These are phyloP conservation scores for Penstemon eatonii DNA, from an alignment of 257 asterid genomes.

Conservation along the genomic window DNA sequence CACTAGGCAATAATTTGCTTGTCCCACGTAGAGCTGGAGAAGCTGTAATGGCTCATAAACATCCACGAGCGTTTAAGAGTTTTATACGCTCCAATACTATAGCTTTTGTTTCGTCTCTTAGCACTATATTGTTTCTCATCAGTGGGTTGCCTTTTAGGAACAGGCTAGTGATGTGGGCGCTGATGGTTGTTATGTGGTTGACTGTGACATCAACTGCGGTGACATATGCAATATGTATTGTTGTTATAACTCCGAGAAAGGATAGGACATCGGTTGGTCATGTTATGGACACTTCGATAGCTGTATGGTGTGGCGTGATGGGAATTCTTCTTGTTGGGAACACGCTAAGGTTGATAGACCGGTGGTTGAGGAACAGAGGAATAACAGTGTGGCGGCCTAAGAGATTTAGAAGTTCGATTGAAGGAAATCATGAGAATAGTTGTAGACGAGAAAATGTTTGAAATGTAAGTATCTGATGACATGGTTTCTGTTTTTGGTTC, in stretches of 20 bases:
- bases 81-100: slow-evolving; percentile 35
- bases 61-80: slow-evolving; percentile 12
- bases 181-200: slow-evolving; percentile 42
- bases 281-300: slow-evolving; percentile 18
- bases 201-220: slow-evolving; percentile 29
- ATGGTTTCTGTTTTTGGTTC: too few species aligned
- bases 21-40: slow-evolving; percentile 31
- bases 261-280: slow-evolving; percentile 9
- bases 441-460: too few species aligned
- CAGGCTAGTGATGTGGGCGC: slow-evolving; percentile 29
- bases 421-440: background rate
- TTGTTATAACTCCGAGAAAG: slow-evolving; percentile 27
- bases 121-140: slow-evolving; percentile 37
- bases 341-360: slow-evolving; percentile 21
- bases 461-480: too few species aligned
- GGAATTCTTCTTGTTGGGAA: slow-evolving; percentile 32
- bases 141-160: slow-evolving; percentile 40
- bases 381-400: background rate
- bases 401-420: background rate
- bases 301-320: slow-evolving; percentile 36
- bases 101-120: slow-evolving; percentile 40
- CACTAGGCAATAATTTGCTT: background rate
- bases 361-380: slow-evolving; percentile 22
- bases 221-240: slow-evolving; percentile 29
- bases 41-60: slow-evolving; percentile 35